Evolutionary conservation across 2,329 filamentous ascomycete species (phyloP).

Genomic region (Phoma sp.): DNA sequence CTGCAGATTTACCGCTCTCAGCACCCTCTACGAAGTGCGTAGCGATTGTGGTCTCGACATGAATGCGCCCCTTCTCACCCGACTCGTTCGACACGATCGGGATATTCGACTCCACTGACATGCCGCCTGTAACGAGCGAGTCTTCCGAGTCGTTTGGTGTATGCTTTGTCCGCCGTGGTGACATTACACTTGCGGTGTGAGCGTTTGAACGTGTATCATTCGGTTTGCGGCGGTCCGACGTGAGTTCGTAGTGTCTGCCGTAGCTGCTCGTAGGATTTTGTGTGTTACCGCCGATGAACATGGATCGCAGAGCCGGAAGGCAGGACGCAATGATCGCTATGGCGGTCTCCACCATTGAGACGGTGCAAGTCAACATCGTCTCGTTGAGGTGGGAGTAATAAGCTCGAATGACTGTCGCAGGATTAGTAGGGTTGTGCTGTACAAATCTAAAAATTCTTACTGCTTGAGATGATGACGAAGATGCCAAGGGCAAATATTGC

Average conservation of each 20-base stretch:
- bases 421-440: constrained; percentile 3
- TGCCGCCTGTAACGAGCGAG: constrained; percentile 4
- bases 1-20: constrained; percentile 2
- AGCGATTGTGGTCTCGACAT: constrained; percentile 12
- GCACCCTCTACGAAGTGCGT: constrained; percentile 4
- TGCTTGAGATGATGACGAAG: constrained; percentile 34
- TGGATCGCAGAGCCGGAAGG: constrained; percentile 40
- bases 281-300: constrained; percentile 26
- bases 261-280: constrained; percentile 27
- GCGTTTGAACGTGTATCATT: constrained; percentile 9
- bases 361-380: constrained; percentile 33
- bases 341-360: constrained; percentile 35
- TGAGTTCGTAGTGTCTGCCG: constrained; percentile 33
- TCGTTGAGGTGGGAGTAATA: constrained; percentile 28
- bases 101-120: background rate
- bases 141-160: constrained; percentile 14
- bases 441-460: constrained; percentile 6
- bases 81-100: constrained; percentile 2
- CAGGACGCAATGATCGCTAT: constrained; percentile 52
- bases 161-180: constrained; percentile 2
- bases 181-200: constrained; percentile 6
- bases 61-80: background rate
- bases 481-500: constrained; percentile 31
- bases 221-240: constrained; percentile 21
- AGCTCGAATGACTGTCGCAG: constrained; percentile 25